Base-by-base conservation (phyloP, 345 rosid genomes). In the Zanthoxylum bungeanum region DNA sequence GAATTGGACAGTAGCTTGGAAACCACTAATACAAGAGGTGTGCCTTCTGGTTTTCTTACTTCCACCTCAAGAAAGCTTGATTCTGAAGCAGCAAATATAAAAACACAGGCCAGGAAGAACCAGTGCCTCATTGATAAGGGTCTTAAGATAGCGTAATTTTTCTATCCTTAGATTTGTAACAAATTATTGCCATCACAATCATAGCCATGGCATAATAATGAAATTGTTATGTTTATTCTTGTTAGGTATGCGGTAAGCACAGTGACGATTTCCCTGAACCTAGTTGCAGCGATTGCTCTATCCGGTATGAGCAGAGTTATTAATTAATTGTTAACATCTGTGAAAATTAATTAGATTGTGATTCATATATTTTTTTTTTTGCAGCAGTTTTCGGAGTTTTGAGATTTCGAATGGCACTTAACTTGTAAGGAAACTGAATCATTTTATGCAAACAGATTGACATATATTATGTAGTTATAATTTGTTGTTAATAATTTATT, bases 371-470 rank as follows among this genome's bases (percentile, higher is more conserved):
- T n/a, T n/a, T 53, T 71, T 33, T 24, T 60, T 22, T 47, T 79
- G 82, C 88, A 89, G n/a, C n/a, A n/a, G 92, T 78, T 59, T 74
- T 73, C 47, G 91, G 88, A 75, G 57, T 77, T 59, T 71, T 90
- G 55, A 80, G 83, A 78, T 53, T 85, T 5, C 74, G 51, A 64
- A 66, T 58, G 46, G 76, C 77, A 19, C 80, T 86, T 62, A 7
- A 79, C 65, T 28, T 77, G 96, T 90, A 79, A 77, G 81, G 70
- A 36, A 51, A 69, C 64, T 10, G 37, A 24, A 60, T 7, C 33
- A 28, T n/a, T n/a, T 49, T 34, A 2, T 25, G 9, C 4, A 51
- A 31, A 40, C 56, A 58, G 0, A 44, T 22, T 69, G 14, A 11
- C 12, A 50, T 7, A 3, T 17, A 7, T 66, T 66, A n/a, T 1